Percentiles rank a stretch among this genome's conserved stretches.
Evolutionary conservation across 306 rosid genomes (phyloP).

Genomic region (Erythrophleum fordii): DNA sequence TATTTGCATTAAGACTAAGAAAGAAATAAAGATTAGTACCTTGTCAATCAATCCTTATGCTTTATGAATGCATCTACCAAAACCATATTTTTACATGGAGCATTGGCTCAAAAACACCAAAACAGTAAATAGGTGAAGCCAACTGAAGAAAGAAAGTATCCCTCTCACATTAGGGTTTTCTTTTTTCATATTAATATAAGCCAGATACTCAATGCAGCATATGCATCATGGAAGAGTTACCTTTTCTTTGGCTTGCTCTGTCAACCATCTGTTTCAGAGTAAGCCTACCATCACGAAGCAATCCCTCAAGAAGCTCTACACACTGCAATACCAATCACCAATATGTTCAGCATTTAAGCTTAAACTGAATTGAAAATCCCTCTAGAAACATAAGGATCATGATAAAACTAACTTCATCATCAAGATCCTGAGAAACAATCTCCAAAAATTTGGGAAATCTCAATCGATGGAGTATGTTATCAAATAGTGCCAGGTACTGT

Average conservation of each 20-base stretch:
- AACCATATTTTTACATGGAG: background rate
- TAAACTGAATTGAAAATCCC: conserved; percentile 10
- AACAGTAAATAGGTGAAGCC: background rate
- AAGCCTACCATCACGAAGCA: conserved; percentile 90
- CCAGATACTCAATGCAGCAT: conserved; percentile 5
- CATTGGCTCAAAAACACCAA: background rate
- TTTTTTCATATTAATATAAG: background rate
- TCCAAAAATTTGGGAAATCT: conserved; percentile 83
- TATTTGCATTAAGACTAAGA: background rate
- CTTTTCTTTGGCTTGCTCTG: conserved; percentile 65
- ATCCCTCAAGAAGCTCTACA: conserved; percentile 69
- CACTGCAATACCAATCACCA: conserved; percentile 53
- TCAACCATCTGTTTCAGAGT: conserved; percentile 70
- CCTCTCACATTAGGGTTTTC: background rate
- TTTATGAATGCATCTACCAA: background rate
- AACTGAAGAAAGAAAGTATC: conserved; percentile 10
- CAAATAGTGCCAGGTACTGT: conserved; percentile 67
- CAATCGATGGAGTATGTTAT: conserved; percentile 76
- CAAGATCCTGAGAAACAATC: conserved; percentile 56
- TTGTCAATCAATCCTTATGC: background rate
- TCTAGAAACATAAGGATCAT: conserved; percentile 18
- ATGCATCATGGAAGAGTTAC: conserved; percentile 43
- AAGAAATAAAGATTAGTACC: background rate
- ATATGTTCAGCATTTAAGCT: conserved; percentile 21
- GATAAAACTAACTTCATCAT: conserved; percentile 58